A percentile compares a stretch with the other conserved stretches of the same genome.
Conservation (phyloP, 305 asterid genomes). For the Solanum aculeatissimum region DNA sequence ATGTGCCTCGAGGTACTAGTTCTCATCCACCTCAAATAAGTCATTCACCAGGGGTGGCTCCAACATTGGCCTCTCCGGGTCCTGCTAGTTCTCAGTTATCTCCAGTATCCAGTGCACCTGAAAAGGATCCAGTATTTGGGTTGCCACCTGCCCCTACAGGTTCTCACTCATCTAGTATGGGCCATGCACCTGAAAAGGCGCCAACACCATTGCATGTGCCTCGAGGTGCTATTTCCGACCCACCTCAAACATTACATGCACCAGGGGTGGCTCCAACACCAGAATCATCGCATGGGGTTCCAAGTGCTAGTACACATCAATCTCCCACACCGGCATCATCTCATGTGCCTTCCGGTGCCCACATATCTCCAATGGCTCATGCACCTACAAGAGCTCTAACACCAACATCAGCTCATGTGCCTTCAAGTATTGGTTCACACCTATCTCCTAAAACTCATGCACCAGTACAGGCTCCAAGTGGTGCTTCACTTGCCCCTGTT, state of each 20-base stretch:
- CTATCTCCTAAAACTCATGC: not conserved
- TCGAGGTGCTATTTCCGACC: not conserved
- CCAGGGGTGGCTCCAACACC: not conserved
- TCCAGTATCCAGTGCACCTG: not conserved
- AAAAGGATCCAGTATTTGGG: not conserved
- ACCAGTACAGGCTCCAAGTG: not conserved
- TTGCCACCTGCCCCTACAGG: not conserved
- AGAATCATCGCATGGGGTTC: rapidly evolving
- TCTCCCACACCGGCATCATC: not conserved
- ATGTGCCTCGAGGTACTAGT: not conserved
- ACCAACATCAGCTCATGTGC: not conserved
- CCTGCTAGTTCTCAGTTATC: not conserved
- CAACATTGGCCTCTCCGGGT: not conserved
- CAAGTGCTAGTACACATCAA: not conserved
- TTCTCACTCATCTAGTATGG: not conserved
- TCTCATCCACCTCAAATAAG: not conserved
- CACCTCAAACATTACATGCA: not conserved
- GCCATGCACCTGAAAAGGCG: not conserved
- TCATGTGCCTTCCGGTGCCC: not conserved
- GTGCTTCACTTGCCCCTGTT: not conserved
- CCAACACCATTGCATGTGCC: not conserved
- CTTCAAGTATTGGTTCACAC: not conserved
- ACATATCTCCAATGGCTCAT: not conserved
- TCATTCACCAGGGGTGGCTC: not conserved
- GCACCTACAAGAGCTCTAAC: not conserved